Evolutionary conservation across 345 rosid species (phyloP).

Genomic region (Pugionium cornutum): DNA sequence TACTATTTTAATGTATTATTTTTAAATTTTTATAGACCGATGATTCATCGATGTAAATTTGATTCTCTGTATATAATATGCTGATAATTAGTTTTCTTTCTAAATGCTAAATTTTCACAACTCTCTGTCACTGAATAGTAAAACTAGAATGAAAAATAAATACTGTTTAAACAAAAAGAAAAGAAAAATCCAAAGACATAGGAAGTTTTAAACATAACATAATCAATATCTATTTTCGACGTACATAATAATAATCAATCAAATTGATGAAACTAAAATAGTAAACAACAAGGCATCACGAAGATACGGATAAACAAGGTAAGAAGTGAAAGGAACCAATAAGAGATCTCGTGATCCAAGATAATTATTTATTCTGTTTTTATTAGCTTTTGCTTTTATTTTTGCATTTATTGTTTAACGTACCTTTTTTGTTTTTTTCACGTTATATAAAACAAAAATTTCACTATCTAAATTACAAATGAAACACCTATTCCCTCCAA

Average conservation of each 20-base stretch:
- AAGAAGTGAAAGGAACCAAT: conserved; percentile 39
- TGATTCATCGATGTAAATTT: no score
- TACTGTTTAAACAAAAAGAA: conserved; percentile 8
- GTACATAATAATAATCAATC: not conserved
- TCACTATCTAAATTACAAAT: conserved; percentile 8
- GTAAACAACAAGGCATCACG: conserved; percentile 25
- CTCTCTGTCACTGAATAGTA: conserved; percentile 31
- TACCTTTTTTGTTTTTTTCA: conserved; percentile 33
- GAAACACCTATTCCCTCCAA: no score
- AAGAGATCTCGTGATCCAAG: conserved; percentile 48
- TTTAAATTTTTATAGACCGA: no score
- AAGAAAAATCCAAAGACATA: conserved; percentile 28
- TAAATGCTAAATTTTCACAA: not conserved
- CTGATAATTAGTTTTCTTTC: not conserved
- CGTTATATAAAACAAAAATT: conserved; percentile 33
- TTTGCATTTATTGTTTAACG: conserved; percentile 29
- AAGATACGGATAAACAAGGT: conserved; percentile 34
- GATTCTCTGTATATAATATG: no score
- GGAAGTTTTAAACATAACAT: not conserved
- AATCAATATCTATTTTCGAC: no score
- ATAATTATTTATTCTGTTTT: conserved; percentile 39
- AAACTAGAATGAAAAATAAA: conserved; percentile 34
- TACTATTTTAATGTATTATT: no score
- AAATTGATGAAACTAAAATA: conserved; percentile 25
- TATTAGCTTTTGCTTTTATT: conserved; percentile 34